phyloP scores from a whole-genome alignment of 108 stramenopile species.

The Mediolabrus comicus region DNA sequence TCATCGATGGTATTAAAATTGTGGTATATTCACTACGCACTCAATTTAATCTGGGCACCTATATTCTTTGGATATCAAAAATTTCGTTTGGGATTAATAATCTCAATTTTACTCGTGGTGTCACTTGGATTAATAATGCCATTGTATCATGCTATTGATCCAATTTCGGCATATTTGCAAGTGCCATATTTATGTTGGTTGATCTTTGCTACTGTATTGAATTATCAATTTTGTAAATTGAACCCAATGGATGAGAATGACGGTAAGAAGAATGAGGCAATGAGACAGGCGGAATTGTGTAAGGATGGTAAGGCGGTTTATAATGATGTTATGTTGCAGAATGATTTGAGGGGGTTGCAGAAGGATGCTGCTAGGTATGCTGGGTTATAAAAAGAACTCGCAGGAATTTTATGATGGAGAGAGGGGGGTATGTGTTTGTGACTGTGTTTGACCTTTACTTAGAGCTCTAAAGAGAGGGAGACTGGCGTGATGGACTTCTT shows the following conservation, averaged over 20 bases:
- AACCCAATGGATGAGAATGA: constrained; percentile 51
- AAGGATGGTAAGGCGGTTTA: constrained; percentile 26
- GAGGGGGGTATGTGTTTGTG: not conserved
- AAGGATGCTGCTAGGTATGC: constrained; percentile 43
- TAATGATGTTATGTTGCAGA: constrained; percentile 62
- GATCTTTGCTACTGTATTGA: constrained; percentile 59
- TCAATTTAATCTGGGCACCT: constrained; percentile 70
- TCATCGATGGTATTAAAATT: constrained; percentile 17
- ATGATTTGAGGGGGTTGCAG: constrained; percentile 46
- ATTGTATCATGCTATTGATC: constrained; percentile 35
- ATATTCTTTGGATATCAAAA: constrained; percentile 59
- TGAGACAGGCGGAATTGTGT: constrained; percentile 50
- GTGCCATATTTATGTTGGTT: constrained; percentile 67
- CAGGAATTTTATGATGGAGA: not conserved
- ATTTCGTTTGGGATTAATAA: constrained; percentile 41
- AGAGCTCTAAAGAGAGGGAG: not conserved
- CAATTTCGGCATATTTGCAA: constrained; percentile 43
- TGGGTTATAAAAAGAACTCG: constrained; percentile 18
- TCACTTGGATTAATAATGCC: constrained; percentile 43
- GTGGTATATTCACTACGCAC: constrained; percentile 46
- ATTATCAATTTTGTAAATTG: constrained; percentile 47
- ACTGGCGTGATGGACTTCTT: not conserved
- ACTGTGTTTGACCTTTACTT: not conserved
- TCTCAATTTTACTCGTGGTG: constrained; percentile 45
- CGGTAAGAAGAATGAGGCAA: constrained; percentile 54